A percentile compares a stretch with the other conserved stretches of the same genome.
phyloP scores from a whole-genome alignment of 1,139 yeast genomes.

The Debaryomyces sp. region DNA sequence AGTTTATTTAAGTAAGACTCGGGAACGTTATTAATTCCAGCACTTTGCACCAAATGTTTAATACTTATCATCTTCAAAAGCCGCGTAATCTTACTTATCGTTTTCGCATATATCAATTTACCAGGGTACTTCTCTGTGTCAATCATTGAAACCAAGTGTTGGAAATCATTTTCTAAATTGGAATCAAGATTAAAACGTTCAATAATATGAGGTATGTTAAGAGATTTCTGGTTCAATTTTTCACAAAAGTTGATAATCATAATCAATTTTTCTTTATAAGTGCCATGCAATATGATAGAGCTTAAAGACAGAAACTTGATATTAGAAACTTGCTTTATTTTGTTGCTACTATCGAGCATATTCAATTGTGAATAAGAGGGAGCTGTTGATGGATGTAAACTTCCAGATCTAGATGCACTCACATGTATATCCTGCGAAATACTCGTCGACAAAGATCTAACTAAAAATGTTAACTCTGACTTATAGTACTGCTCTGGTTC shows the following conservation, averaged over 20 bases:
- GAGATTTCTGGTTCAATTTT: conserved; percentile 11
- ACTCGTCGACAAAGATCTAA: conserved; percentile 23
- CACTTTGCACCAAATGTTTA: conserved; percentile 21
- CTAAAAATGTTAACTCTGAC: conserved; percentile 25
- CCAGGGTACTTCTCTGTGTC: conserved; percentile 22
- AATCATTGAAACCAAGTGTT: conserved; percentile 15
- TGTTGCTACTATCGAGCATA: conserved; percentile 8
- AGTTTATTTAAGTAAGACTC: conserved; percentile 12
- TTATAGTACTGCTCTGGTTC: conserved; percentile 20
- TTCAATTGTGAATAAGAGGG: conserved; percentile 17
- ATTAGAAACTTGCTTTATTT: conserved; percentile 2
- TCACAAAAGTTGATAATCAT: conserved; percentile 27
- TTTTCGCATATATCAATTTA: conserved; percentile 18
- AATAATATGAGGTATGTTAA: conserved; percentile 13
- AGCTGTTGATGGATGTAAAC: conserved; percentile 25
- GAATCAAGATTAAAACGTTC: conserved; percentile 9
- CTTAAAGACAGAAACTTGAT: conserved; percentile 25
- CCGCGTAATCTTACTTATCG: conserved; percentile 20
- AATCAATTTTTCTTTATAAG: conserved; percentile 36
- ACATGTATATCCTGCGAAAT: conserved; percentile 30
- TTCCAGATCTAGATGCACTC: conserved; percentile 28
- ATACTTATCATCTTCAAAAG: conserved; percentile 22
- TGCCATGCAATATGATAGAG: conserved; percentile 30
- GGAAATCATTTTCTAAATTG: conserved; percentile 15
- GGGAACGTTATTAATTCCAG: conserved; percentile 18